phyloP scores from a whole-genome alignment of 176 grass and related monocot species.

The Triticum turgidum region DNA sequence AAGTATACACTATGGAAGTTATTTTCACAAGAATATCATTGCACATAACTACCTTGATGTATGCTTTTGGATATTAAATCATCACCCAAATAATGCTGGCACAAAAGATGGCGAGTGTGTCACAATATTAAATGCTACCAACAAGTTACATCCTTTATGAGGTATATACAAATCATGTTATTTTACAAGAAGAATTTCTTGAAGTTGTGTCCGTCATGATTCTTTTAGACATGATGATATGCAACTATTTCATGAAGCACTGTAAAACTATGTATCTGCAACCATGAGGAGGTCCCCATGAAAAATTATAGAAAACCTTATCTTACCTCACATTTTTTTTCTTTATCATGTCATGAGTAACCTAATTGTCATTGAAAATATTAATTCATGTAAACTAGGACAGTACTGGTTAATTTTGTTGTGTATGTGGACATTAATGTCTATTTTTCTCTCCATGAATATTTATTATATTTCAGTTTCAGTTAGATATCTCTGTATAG shows the following conservation, averaged over 20 bases:
- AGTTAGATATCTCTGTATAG: too few species aligned
- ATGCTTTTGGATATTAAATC: not conserved
- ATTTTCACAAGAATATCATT: not conserved
- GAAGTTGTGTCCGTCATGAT: not conserved
- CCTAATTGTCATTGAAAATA: not conserved
- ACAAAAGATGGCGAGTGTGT: not conserved
- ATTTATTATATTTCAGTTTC: too few species aligned
- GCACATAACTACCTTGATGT: not conserved
- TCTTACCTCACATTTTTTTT: not conserved
- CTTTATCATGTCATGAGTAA: not conserved
- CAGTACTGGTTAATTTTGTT: not conserved
- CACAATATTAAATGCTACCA: not conserved
- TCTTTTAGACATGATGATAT: too few species aligned
- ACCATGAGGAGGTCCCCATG: too few species aligned
- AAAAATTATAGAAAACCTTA: too few species aligned
- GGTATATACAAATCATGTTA: not conserved
- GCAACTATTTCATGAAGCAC: not conserved
- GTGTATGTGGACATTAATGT: too few species aligned
- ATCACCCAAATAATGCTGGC: not conserved
- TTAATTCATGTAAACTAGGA: not conserved
- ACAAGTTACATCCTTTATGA: not conserved
- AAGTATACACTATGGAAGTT: not conserved
- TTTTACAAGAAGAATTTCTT: not conserved
- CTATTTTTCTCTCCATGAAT: too few species aligned
- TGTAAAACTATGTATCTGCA: not conserved